Percentiles rank a stretch among this genome's conserved stretches.
phyloP scores from a whole-genome alignment of 148 eudicot species.

The Nepenthes gracilis region DNA sequence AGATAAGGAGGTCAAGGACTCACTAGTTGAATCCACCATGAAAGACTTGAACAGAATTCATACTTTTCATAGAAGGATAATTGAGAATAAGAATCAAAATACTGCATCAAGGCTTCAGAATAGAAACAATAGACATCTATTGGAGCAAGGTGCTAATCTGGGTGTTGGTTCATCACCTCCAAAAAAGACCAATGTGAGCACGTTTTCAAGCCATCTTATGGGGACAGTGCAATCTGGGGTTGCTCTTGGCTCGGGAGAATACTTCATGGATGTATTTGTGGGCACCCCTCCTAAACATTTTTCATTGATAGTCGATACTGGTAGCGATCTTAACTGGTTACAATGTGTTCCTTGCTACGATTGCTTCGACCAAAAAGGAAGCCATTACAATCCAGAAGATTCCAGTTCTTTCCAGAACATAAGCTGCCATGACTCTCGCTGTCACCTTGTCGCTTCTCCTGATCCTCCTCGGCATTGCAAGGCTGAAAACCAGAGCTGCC shows the following conservation, averaged over 20 bases:
- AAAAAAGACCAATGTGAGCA: conserved; percentile 7
- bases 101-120: conserved; percentile 22
- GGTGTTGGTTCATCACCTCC: not conserved
- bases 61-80: conserved; percentile 44
- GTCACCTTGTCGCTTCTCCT: conserved; percentile 66
- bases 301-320: conserved; percentile 77
- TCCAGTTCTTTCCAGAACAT: conserved; percentile 57
- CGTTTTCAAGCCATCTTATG: conserved; percentile 40
- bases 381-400: conserved; percentile 46
- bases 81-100: conserved; percentile 57
- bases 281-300: conserved; percentile 88
- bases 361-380: conserved; percentile 77
- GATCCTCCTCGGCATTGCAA: conserved; percentile 44
- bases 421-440: conserved; percentile 62
- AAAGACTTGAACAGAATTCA: conserved; percentile 62
- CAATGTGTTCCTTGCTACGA: conserved; percentile 81
- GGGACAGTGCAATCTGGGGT: conserved; percentile 84
- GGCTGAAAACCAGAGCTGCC: conserved; percentile 39
- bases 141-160: conserved; percentile 6
- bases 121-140: conserved; percentile 15
- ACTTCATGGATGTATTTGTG: conserved; percentile 81
- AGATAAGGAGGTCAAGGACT: conserved; percentile 14
- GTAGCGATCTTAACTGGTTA: conserved; percentile 96
- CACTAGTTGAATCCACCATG: conserved; percentile 34
- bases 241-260: conserved; percentile 94